Conservation (phyloP, 495 filamentous ascomycete species). For the Neurospora sp. region DNA sequence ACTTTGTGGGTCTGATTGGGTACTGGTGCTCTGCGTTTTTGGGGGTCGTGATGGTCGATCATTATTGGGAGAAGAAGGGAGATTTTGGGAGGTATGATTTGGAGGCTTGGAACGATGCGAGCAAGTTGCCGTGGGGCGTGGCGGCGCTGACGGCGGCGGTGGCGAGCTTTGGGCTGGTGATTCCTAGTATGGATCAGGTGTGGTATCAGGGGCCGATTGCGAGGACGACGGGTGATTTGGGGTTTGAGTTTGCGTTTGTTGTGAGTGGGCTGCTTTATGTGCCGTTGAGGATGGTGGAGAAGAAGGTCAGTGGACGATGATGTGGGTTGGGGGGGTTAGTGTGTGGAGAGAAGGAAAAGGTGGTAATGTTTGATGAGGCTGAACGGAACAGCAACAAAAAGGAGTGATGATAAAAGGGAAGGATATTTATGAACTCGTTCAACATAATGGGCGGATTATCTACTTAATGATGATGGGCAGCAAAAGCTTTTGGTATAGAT, state of each 20-base stretch:
- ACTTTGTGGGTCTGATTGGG: slow-evolving; percentile 44
- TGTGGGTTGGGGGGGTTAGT: no score
- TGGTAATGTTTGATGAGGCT: no score
- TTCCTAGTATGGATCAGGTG: slow-evolving; percentile 45
- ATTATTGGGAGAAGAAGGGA: slow-evolving; percentile 32
- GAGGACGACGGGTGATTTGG: slow-evolving; percentile 44
- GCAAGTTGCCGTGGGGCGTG: slow-evolving; percentile 34
- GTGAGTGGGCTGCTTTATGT: slow-evolving; percentile 39
- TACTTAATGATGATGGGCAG: neutral
- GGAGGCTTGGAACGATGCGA: slow-evolving; percentile 37
- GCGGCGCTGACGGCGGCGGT: slow-evolving; percentile 32
- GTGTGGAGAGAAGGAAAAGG: no score
- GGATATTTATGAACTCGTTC: neutral
- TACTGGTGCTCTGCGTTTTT: slow-evolving; percentile 48
- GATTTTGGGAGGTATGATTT: slow-evolving; percentile 30
- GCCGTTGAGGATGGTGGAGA: slow-evolving; percentile 32
- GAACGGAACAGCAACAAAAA: neutral
- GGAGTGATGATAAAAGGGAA: neutral
- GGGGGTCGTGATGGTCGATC: slow-evolving; percentile 38
- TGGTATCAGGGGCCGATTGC: slow-evolving; percentile 48
- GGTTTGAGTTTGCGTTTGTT: slow-evolving; percentile 46
- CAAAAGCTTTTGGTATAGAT: neutral
- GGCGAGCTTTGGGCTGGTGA: slow-evolving; percentile 35
- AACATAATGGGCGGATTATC: neutral
- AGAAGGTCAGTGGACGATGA: slow-evolving; percentile 15